A percentile compares a stretch with the other conserved stretches of the same genome.
These are phyloP conservation scores for Balakata baccata DNA, from an alignment of 345 rosid genomes.

Conservation along the genomic window DNA sequence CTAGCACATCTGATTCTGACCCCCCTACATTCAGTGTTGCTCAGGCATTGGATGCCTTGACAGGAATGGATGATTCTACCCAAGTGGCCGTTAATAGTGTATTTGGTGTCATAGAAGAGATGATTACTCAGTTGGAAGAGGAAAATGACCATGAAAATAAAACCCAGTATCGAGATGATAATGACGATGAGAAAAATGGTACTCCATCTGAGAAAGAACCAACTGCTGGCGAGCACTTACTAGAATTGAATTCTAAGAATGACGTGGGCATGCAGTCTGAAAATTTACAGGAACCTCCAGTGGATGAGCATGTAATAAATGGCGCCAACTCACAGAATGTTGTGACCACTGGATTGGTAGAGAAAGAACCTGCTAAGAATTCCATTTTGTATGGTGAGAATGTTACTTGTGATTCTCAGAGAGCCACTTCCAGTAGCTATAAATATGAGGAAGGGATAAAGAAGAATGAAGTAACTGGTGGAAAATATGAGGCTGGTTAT, in stretches of 20 bases:
- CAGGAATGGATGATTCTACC: constrained; percentile 93
- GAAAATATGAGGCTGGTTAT: constrained; percentile 34
- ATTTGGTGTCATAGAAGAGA: constrained; percentile 83
- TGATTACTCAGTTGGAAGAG: constrained; percentile 74
- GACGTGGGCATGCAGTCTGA: constrained; percentile 22
- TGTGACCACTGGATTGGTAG: constrained; percentile 28
- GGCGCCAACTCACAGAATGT: constrained; percentile 21
- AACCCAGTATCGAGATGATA: constrained; percentile 28
- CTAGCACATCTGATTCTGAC: constrained; percentile 36
- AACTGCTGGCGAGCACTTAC: constrained; percentile 15
- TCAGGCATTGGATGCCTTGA: constrained; percentile 79
- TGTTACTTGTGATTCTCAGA: constrained; percentile 15
- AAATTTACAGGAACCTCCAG: constrained; percentile 25
- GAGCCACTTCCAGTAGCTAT: constrained; percentile 6
- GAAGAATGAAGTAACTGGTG: constrained; percentile 33
- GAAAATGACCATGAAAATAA: constrained; percentile 45
- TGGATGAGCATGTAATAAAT: constrained; percentile 23
- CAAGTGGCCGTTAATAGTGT: constrained; percentile 96
- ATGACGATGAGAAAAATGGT: constrained; percentile 30
- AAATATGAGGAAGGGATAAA: constrained; percentile 8
- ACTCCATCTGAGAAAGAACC: constrained; percentile 27
- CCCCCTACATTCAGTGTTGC: constrained; percentile 52
- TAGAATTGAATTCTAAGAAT: constrained; percentile 23
- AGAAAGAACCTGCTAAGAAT: constrained; percentile 25
- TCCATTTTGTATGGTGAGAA: constrained; percentile 12